A percentile compares a stretch with the other conserved stretches of the same genome.
These are phyloP conservation scores for Rutstroemia sp. DNA, from an alignment of 2,329 filamentous ascomycete species.

Conservation along the genomic window DNA sequence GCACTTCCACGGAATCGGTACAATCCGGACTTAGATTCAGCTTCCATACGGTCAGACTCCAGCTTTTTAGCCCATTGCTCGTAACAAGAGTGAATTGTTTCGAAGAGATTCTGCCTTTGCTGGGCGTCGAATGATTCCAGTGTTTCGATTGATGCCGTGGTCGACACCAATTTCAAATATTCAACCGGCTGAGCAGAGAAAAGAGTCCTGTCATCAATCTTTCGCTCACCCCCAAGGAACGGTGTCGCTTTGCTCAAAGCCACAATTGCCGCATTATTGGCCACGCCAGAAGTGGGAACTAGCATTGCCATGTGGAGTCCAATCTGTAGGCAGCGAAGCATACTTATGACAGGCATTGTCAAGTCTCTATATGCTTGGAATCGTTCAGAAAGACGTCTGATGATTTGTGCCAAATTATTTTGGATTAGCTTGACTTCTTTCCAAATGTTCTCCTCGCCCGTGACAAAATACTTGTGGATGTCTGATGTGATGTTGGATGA, in stretches of 20 bases:
- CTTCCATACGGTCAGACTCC: conserved; percentile 66
- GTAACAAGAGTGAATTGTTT: conserved; percentile 66
- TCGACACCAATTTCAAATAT: conserved; percentile 42
- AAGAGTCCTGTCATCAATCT: conserved; percentile 10
- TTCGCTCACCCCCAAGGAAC: conserved; percentile 43
- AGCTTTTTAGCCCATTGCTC: conserved; percentile 73
- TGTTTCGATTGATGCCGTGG: conserved; percentile 42
- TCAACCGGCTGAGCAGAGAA: conserved; percentile 33
- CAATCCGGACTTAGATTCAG: conserved; percentile 65
- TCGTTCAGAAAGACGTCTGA: conserved; percentile 58
- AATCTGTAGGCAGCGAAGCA: conserved; percentile 71
- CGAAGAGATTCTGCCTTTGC: conserved; percentile 48
- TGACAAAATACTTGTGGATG: conserved; percentile 17
- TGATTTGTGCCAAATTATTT: conserved; percentile 59
- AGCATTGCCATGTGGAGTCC: conserved; percentile 56
- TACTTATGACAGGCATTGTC: conserved; percentile 66
- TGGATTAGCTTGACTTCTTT: conserved; percentile 37
- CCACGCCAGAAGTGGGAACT: conserved; percentile 4
- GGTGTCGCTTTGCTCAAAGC: conserved; percentile 42
- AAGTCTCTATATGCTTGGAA: conserved; percentile 84
- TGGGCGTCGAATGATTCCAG: conserved; percentile 34
- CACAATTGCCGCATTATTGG: conserved; percentile 9
- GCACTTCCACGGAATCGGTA: conserved; percentile 77
- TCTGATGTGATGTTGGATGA: conserved; percentile 14
- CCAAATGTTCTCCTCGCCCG: conserved; percentile 34